Evolutionary conservation across 805 yeast species (phyloP), one percentile per base, ranked within the genome.

Genomic region (Ogataea siamensis): DNA sequence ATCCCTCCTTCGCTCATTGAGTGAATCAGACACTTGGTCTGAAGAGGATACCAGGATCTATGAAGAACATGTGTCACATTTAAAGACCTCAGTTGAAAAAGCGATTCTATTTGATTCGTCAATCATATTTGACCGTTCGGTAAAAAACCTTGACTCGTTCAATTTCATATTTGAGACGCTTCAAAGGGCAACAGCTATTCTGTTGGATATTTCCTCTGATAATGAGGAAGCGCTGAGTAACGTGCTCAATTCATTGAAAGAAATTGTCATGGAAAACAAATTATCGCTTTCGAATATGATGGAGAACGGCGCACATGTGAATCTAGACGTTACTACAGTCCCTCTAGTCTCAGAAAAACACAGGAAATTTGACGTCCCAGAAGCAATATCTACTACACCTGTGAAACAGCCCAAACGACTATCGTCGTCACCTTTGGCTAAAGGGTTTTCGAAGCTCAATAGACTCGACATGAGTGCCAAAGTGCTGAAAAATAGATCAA

Each of bases 1-100:
- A 4, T 70, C 66, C n/a, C 66, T 74, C 4, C 49, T 74, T n/a
- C 60, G 62, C 22, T 68, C 68, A 37, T 55, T 82, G 13, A 52
- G 63, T 26, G 82, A 80, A 37, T 55, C 72, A 48, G 82, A 77
- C 22, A 63, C 71, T 4, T 83, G 89, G 88, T 49, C 64, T 11
- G 67, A 63, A 0, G 49, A 54, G 21, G 76, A 77, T 54, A 61
- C 72, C 3, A 37, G 54, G 2, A 41, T 67, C 0, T 75, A 71
- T 39, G 68, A 73, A 11, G 51, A 60, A 2, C 58, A 67, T 31
- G 52, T 78, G 4, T 56, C 60, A 1, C 53, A 68, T 20, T 55
- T 81, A 23, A 70, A 67, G 22, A 76, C 74, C 16, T 55, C 68
- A 0, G 58, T 76, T 3, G 79, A 79, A 27, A 69, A 65, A 35